phyloP scores from a whole-genome alignment of 805 yeast genomes.

The Yarrowia sp. region DNA sequence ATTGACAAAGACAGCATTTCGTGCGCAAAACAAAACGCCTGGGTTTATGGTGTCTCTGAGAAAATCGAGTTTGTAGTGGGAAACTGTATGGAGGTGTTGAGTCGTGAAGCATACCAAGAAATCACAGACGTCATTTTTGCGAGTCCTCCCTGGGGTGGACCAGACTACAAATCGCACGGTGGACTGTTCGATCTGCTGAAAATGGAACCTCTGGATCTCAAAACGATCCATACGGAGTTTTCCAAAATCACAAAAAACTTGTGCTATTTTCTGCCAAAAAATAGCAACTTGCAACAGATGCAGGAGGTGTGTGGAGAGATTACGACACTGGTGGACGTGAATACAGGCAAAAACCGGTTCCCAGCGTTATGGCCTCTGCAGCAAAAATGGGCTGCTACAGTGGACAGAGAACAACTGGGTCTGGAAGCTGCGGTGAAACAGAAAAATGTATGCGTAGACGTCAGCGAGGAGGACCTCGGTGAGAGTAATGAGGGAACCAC shows the following conservation, averaged over 20 bases:
- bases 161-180: slow-evolving; percentile 42
- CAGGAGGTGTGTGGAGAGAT: neutral
- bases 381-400: neutral
- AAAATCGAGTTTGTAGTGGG: slow-evolving; percentile 48
- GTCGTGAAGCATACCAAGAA: neutral
- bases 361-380: neutral
- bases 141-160: slow-evolving; percentile 93
- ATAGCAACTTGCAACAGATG: slow-evolving; percentile 29
- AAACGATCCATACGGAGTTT: slow-evolving; percentile 27
- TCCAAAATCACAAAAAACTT: slow-evolving; percentile 24
- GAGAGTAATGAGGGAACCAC: neutral
- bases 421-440: neutral
- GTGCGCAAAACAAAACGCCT: slow-evolving; percentile 51
- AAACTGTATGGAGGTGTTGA: slow-evolving; percentile 46
- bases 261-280: slow-evolving; percentile 32
- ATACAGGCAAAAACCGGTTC: neutral
- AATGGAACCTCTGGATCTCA: slow-evolving; percentile 25
- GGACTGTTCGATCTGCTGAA: slow-evolving; percentile 28
- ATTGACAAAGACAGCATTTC: slow-evolving; percentile 28
- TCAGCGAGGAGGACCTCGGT: neutral
- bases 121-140: slow-evolving; percentile 55
- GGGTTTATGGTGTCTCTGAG: slow-evolving; percentile 54
- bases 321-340: neutral
- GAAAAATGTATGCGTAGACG: neutral
- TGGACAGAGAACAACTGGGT: neutral